Conservation (phyloP, 2,329 filamentous ascomycete genomes). For the Torrubiella hemipterigena region DNA sequence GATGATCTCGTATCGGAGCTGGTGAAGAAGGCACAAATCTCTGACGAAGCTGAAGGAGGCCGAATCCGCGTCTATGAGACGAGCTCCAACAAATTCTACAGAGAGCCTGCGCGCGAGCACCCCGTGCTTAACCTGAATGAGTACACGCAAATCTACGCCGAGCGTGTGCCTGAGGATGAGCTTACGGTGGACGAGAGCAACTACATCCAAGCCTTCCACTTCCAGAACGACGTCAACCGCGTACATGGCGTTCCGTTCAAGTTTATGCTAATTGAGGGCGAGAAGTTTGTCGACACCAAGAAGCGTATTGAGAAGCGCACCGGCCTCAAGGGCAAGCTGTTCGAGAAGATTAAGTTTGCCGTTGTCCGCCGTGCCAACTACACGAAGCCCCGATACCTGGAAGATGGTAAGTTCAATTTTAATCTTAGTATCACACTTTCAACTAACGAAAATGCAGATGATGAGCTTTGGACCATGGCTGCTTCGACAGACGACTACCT, state of each 20-base stretch:
- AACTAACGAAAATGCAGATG: conserved; percentile 30
- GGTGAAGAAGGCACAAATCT: conserved; percentile 68
- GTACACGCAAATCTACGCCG: conserved; percentile 70
- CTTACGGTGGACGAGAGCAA: conserved; percentile 42
- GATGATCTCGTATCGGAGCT: conserved; percentile 66
- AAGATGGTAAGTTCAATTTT: conserved; percentile 57
- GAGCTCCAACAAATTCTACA: conserved; percentile 72
- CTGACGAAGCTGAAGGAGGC: conserved; percentile 57
- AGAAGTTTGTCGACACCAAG: conserved; percentile 83
- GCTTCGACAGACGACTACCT: conserved; percentile 47
- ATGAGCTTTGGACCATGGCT: conserved; percentile 42
- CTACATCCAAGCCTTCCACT: conserved; percentile 77
- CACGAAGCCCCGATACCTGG: conserved; percentile 69
- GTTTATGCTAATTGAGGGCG: conserved; percentile 76
- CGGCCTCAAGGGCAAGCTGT: conserved; percentile 92
- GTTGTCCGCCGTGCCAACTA: conserved; percentile 61
- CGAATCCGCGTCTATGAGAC: conserved; percentile 73
- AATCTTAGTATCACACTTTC: neutral
- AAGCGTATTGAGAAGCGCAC: conserved; percentile 87
- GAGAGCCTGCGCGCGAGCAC: conserved; percentile 58
- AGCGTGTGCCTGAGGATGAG: conserved; percentile 66
- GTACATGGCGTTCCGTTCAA: conserved; percentile 84
- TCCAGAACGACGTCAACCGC: conserved; percentile 77
- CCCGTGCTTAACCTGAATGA: conserved; percentile 77
- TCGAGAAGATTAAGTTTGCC: conserved; percentile 97